These are phyloP conservation scores for Heliamphora pulchella DNA, from an alignment of 179 eudicot species.

Conservation along the genomic window DNA sequence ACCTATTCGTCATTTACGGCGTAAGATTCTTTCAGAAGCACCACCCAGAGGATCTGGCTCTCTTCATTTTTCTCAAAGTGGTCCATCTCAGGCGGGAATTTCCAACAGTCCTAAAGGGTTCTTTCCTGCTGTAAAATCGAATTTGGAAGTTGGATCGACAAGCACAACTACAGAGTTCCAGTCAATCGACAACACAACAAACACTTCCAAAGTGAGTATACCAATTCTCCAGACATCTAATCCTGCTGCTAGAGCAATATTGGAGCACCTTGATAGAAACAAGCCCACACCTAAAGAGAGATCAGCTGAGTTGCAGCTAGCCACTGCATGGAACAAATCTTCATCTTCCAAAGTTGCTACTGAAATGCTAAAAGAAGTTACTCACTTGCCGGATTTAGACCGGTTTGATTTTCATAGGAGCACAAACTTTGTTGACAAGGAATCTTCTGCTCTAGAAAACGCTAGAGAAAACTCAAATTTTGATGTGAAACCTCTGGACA, in stretches of 20 bases:
- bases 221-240: constrained; percentile 41
- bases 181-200: constrained; percentile 22
- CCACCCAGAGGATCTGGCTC: constrained; percentile 44
- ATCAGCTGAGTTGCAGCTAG: constrained; percentile 65
- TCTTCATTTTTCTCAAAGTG: constrained; percentile 30
- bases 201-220: constrained; percentile 29
- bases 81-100: constrained; percentile 23
- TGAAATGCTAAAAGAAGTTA: constrained; percentile 22
- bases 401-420: constrained; percentile 20
- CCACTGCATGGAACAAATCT: constrained; percentile 40
- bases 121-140: constrained; percentile 32
- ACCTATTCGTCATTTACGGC: constrained; percentile 57
- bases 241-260: constrained; percentile 55
- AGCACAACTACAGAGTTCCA: constrained; percentile 26
- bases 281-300: constrained; percentile 57
- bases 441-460: constrained; percentile 23
- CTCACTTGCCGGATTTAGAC: constrained; percentile 13
- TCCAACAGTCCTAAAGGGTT: constrained; percentile 27
- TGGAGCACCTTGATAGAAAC: constrained; percentile 72
- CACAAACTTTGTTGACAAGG: constrained; percentile 3
- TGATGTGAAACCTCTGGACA: constrained; percentile 24
- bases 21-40: constrained; percentile 47
- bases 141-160: constrained; percentile 30
- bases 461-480: constrained; percentile 15
- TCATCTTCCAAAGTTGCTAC: constrained; percentile 26